phyloP scores from a whole-genome alignment of 805 yeast genomes.

The Dipodascopsis tothii region DNA sequence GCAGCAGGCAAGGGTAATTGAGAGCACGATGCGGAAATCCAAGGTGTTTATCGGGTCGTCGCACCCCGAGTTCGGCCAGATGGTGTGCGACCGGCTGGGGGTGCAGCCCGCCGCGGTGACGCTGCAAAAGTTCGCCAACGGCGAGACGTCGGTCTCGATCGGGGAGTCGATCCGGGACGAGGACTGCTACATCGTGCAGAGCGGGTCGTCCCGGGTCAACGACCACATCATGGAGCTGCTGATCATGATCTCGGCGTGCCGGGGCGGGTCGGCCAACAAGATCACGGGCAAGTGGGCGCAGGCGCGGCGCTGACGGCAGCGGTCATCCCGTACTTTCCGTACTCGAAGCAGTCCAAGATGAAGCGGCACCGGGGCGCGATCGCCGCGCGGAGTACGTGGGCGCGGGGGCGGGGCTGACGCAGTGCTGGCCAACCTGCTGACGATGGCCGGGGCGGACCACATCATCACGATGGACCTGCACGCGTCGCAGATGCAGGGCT shows the following conservation, averaged over 20 bases:
- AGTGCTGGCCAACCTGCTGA: slow-evolving; percentile 87
- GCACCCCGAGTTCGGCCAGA: slow-evolving; percentile 86
- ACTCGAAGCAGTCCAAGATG: slow-evolving; percentile 96
- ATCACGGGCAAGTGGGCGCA: slow-evolving; percentile 43
- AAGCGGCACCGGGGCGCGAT: slow-evolving; percentile 98
- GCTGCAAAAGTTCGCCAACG: slow-evolving; percentile 86
- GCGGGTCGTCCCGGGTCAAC: slow-evolving; percentile 42
- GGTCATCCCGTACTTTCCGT: slow-evolving; percentile 95
- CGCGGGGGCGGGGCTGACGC: not conserved
- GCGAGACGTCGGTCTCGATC: slow-evolving; percentile 97
- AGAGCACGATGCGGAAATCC: slow-evolving; percentile 75
- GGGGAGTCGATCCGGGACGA: slow-evolving; percentile 73
- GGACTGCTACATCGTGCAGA: slow-evolving; percentile 40
- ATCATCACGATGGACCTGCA: slow-evolving; percentile 93
- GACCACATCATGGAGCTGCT: slow-evolving; percentile 95
- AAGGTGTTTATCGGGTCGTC: slow-evolving; percentile 94
- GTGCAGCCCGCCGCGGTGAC: slow-evolving; percentile 91
- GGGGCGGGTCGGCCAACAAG: slow-evolving; percentile 96
- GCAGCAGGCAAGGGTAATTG: not conserved
- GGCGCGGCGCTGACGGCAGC: slow-evolving; percentile 36
- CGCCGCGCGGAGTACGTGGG: slow-evolving; percentile 60
- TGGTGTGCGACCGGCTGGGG: slow-evolving; percentile 85
- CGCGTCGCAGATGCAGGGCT: slow-evolving; percentile 99
- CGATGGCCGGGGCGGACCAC: slow-evolving; percentile 99
- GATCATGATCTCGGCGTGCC: slow-evolving; percentile 88